Evolutionary conservation across 208 protist species (phyloP), one percentile per base, ranked within the genome.

Genomic region (Blechomonas ayalai): DNA sequence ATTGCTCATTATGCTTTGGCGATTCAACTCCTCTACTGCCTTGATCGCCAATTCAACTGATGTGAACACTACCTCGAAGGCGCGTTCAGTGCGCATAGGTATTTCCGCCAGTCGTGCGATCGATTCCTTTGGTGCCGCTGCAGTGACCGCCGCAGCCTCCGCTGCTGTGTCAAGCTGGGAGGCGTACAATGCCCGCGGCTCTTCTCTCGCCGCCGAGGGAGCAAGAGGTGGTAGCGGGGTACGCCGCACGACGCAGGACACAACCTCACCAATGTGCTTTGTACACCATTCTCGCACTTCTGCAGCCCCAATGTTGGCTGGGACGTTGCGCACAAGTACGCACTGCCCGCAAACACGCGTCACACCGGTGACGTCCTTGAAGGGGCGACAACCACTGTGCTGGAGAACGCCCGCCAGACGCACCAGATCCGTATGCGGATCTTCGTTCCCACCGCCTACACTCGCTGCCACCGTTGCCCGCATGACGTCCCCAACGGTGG

Each of bases 41-140:
- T 62, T 57, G 34, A 82, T 57, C 22, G 82, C 77, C 18, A 60
- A 32, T n/a, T 73, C 53, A 5, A 65, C 26, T 2, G 52, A 44
- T 10, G 47, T 56, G 51, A 88, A 91, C 26, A 68, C 73, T 1
- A 91, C 66, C 26, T 87, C 77, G 49, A 91, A 83, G n/a, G 55
- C 58, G 26, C 70, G 43, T 18, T 59, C 57, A 34, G 10, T 34
- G 10, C 39, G 39, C n/a, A n/a, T n/a, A n/a, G n/a, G n/a, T n/a
- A n/a, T n/a, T n/a, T n/a, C n/a, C n/a, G n/a, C n/a, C n/a, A n/a
- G n/a, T n/a, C n/a, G n/a, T n/a, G n/a, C n/a, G n/a, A n/a, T n/a
- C n/a, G n/a, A n/a, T n/a, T n/a, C n/a, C n/a, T n/a, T n/a, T n/a
- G n/a, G 25, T 15, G 15, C 12, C 33, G 13, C 19, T 37, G 23